Percentiles rank a stretch among this genome's conserved stretches.
These are phyloP conservation scores for Rhododendron ferrugineum DNA, from an alignment of 148 eudicot species.

Conservation along the genomic window DNA sequence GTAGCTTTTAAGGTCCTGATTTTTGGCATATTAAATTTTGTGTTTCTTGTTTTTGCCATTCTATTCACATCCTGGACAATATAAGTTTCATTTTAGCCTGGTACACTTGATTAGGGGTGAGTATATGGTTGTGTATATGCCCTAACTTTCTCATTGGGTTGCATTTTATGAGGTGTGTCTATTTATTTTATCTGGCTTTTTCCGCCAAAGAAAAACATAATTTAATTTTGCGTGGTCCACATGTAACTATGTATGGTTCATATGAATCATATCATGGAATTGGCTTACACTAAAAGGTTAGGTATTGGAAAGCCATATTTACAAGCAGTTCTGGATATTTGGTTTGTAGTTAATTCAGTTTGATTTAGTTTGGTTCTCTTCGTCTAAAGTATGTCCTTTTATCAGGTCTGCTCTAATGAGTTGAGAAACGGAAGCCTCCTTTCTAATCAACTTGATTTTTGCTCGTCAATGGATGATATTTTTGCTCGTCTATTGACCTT, in stretches of 20 bases:
- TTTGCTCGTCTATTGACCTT: slow-evolving; percentile 57
- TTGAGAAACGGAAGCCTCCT: slow-evolving; percentile 18
- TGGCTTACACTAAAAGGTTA: neutral
- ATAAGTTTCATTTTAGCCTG: neutral
- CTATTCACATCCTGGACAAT: neutral
- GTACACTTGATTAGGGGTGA: neutral
- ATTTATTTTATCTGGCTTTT: neutral
- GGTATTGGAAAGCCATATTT: neutral
- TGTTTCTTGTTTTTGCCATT: neutral
- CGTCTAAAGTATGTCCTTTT: slow-evolving; percentile 9
- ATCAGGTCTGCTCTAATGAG: slow-evolving; percentile 15
- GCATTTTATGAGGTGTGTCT: neutral
- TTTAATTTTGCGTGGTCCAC: neutral
- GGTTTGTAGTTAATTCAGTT: neutral
- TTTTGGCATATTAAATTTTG: neutral
- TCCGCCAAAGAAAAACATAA: neutral
- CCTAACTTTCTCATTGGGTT: neutral
- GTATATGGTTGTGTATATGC: neutral
- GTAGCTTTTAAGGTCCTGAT: slow-evolving; percentile 5
- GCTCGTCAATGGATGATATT: slow-evolving; percentile 54
- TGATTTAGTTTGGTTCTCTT: neutral
- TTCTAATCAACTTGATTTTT: slow-evolving; percentile 18
- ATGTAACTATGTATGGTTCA: neutral
- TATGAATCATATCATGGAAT: neutral
- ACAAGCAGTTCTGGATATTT: neutral